Conservation (phyloP, 305 asterid species). For the Withania somnifera region DNA sequence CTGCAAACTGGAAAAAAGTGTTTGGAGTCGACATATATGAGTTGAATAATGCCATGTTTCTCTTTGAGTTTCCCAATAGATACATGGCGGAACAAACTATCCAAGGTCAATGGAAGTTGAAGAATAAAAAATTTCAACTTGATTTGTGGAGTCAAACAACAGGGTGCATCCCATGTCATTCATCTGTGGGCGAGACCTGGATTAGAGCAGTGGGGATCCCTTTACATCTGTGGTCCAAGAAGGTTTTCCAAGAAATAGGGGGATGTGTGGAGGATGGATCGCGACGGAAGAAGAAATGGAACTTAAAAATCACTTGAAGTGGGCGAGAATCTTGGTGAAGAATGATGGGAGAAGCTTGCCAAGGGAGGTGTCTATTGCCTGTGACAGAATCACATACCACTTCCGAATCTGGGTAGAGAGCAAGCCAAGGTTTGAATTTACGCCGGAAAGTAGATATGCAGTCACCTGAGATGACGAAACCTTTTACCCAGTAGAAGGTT, state of each 20-base stretch:
- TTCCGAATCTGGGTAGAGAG: not conserved
- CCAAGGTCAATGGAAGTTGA: not conserved
- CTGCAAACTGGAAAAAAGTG: too few species aligned
- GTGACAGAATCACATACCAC: not conserved
- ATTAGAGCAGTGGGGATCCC: not conserved
- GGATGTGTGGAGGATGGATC: not conserved
- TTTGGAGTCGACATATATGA: not conserved
- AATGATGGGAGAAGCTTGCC: not conserved
- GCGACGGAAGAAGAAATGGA: not conserved
- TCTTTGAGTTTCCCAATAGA: not conserved
- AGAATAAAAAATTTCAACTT: not conserved
- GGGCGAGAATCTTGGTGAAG: not conserved
- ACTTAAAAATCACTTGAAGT: not conserved
- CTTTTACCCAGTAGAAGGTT: too few species aligned
- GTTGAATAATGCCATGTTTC: not conserved
- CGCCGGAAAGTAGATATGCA: too few species aligned
- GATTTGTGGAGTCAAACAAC: not conserved
- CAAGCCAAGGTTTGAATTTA: not conserved
- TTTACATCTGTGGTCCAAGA: not conserved
- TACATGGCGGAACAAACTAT: not conserved
- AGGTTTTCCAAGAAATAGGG: not conserved
- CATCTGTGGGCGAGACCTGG: not conserved
- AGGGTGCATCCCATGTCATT: not conserved
- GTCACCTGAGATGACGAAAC: too few species aligned
- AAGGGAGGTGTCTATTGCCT: not conserved